Evolutionary conservation across 2,329 filamentous ascomycete species (phyloP).

Genomic region (Basipetospora sp.): DNA sequence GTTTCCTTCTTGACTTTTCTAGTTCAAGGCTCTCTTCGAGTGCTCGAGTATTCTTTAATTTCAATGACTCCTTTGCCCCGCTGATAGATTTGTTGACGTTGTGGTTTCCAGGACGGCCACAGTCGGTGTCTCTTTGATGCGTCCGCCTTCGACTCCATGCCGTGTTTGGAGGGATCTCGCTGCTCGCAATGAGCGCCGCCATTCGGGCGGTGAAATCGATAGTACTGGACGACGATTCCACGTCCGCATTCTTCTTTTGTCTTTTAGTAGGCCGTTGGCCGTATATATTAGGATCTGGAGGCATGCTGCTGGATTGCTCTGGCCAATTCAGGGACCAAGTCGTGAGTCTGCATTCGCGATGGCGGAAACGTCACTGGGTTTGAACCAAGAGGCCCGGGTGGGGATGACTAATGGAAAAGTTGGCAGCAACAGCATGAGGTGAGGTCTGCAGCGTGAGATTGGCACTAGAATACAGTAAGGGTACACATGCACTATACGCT

Average conservation of each 20-base stretch:
- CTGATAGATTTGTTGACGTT: neutral
- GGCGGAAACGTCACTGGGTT: too few relatives aligned
- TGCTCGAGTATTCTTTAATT: neutral
- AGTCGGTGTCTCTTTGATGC: neutral
- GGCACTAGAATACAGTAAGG: too few relatives aligned
- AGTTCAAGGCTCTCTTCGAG: constrained; percentile 31
- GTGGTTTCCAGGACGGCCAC: neutral
- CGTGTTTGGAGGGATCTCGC: constrained; percentile 26
- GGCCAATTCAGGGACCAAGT: too few relatives aligned
- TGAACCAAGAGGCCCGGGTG: too few relatives aligned
- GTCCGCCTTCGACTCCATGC: constrained; percentile 25
- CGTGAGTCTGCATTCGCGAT: too few relatives aligned
- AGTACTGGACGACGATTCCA: constrained; percentile 55
- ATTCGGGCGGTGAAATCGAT: constrained; percentile 83
- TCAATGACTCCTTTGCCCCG: neutral
- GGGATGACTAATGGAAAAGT: too few relatives aligned
- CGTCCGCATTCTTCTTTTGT: constrained; percentile 51
- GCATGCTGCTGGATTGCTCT: constrained; percentile 25
- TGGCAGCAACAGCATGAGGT: too few relatives aligned
- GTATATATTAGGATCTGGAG: constrained; percentile 59
- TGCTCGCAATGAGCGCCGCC: constrained; percentile 57
- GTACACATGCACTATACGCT: too few relatives aligned
- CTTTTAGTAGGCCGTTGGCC: constrained; percentile 58
- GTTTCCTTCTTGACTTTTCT: constrained; percentile 58
- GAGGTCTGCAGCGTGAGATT: too few relatives aligned